A percentile compares a stretch with the other conserved stretches of the same genome.
Conservation (phyloP, 495 filamentous ascomycete species). For the Trichocladium uniseriatum region DNA sequence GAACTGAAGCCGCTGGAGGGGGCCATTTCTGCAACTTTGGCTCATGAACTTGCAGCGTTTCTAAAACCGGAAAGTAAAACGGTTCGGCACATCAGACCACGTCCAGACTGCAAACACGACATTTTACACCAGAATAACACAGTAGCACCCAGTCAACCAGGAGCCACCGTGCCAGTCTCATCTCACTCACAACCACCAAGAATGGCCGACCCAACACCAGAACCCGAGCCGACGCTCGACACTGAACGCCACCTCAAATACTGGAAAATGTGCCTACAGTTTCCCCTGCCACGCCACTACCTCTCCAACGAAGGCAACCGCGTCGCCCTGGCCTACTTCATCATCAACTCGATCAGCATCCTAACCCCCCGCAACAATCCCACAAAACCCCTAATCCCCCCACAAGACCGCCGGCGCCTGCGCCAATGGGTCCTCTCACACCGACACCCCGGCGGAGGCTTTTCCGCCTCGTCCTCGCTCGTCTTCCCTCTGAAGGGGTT, state of each 20-base stretch:
- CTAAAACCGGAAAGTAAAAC: neutral
- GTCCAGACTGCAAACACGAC: too few species aligned
- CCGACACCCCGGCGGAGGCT: conserved; percentile 69
- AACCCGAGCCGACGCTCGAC: conserved; percentile 44
- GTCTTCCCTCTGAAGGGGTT: conserved; percentile 29
- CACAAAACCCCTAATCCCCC: conserved; percentile 25
- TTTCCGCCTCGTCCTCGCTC: conserved; percentile 62
- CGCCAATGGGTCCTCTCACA: conserved; percentile 53
- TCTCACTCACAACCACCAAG: too few species aligned
- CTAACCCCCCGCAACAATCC: conserved; percentile 24
- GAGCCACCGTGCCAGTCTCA: too few species aligned
- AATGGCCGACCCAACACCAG: conserved; percentile 23
- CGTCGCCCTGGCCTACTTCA: conserved; percentile 82
- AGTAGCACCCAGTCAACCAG: too few species aligned
- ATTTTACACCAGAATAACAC: too few species aligned
- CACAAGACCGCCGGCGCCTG: conserved; percentile 25
- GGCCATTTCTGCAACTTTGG: neutral
- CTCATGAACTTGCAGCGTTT: neutral
- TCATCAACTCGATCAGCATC: conserved; percentile 40
- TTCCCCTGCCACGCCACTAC: conserved; percentile 71
- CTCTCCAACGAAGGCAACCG: conserved; percentile 81
- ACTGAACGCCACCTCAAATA: conserved; percentile 74
- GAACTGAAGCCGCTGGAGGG: neutral
- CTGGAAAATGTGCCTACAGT: conserved; percentile 82
- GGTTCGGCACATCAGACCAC: too few species aligned